Evolutionary conservation across 23 red algal species (phyloP).

Genomic region (Gracilaria domingensis): DNA sequence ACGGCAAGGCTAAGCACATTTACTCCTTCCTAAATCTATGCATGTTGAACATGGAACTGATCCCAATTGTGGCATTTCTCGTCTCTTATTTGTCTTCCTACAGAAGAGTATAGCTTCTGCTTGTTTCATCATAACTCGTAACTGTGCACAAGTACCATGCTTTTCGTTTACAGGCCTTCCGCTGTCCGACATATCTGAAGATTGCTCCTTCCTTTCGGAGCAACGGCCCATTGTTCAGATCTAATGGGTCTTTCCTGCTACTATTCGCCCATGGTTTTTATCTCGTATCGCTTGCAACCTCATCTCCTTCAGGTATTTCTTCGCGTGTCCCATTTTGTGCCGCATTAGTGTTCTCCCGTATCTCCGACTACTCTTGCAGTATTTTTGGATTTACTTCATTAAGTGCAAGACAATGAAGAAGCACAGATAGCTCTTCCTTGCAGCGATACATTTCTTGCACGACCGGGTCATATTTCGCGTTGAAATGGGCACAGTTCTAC

Average conservation of each 20-base stretch:
- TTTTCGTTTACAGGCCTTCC: not conserved
- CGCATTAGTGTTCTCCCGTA: not conserved
- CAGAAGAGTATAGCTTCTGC: slow-evolving; percentile 39
- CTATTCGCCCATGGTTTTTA: not conserved
- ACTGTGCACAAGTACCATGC: slow-evolving; percentile 27
- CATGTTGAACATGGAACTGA: slow-evolving; percentile 24
- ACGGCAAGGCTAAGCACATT: not conserved
- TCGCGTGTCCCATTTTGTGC: not conserved
- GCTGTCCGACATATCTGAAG: slow-evolving; percentile 23
- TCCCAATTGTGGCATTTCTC: slow-evolving; percentile 35
- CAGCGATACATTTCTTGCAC: slow-evolving; percentile 18
- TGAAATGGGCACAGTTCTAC: slow-evolving; percentile 76
- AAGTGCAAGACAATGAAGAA: not conserved
- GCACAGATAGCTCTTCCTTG: not conserved
- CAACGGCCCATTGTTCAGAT: slow-evolving; percentile 50
- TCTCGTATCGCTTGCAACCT: not conserved
- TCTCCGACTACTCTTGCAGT: not conserved
- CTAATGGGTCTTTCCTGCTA: not conserved
- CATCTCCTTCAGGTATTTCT: not conserved
- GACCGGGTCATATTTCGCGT: slow-evolving; percentile 46
- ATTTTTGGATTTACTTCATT: not conserved
- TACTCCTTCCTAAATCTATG: slow-evolving; percentile 23
- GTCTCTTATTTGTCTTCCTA: slow-evolving; percentile 21
- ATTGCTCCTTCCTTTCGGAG: slow-evolving; percentile 34
- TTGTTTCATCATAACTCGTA: not conserved